Percentiles rank a stretch among this genome's conserved stretches.
phyloP scores from a whole-genome alignment of 2,329 filamentous ascomycete species.

The Cercospora janseana region DNA sequence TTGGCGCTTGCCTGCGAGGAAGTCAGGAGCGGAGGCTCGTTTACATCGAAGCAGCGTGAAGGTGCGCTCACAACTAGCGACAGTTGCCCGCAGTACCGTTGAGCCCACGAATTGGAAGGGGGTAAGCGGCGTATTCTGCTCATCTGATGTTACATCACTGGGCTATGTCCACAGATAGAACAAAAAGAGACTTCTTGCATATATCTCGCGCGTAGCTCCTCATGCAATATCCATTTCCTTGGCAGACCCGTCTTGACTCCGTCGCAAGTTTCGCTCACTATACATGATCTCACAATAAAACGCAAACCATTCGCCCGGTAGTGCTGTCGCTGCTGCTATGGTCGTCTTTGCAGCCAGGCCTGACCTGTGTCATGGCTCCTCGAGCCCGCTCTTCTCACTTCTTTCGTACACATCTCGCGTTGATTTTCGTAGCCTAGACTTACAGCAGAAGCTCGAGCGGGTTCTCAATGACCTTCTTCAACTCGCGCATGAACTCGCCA shows the following conservation, averaged over 20 bases:
- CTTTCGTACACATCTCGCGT: not conserved
- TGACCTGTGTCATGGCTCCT: slow-evolving; percentile 11
- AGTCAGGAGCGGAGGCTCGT: too few species aligned
- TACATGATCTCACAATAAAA: slow-evolving; percentile 20
- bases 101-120: not conserved
- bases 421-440: slow-evolving; percentile 2
- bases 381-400: slow-evolving; percentile 11
- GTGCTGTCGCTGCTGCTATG: slow-evolving; percentile 2
- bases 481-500: slow-evolving; percentile 91
- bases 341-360: not conserved
- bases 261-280: slow-evolving; percentile 24
- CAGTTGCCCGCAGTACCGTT: not conserved
- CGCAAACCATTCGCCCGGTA: slow-evolving; percentile 13
- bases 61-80: too few species aligned
- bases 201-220: not conserved
- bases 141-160: slow-evolving; percentile 6
- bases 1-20: too few species aligned
- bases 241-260: slow-evolving; percentile 10
- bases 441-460: slow-evolving; percentile 91
- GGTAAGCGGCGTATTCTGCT: not conserved
- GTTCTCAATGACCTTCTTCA: slow-evolving; percentile 98
- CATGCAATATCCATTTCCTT: slow-evolving; percentile 4
- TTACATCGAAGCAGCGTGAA: too few species aligned
- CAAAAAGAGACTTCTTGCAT: not conserved
- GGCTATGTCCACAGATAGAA: slow-evolving; percentile 1